A percentile compares a stretch with the other conserved stretches of the same genome.
Evolutionary conservation across 805 yeast species (phyloP).

Genomic region (Pichia rugopelliculosa): DNA sequence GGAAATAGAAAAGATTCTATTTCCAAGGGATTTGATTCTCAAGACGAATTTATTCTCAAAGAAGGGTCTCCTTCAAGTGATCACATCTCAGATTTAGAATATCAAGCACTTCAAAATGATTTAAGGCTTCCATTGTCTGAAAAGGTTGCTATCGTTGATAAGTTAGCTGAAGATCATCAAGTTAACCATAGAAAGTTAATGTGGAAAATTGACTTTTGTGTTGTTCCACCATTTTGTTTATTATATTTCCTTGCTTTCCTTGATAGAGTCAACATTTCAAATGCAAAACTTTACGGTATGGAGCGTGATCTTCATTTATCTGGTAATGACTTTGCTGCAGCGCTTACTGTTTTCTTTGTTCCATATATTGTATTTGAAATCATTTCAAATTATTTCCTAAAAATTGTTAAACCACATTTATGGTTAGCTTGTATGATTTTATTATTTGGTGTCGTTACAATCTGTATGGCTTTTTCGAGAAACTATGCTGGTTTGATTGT

Average conservation of each 20-base stretch:
- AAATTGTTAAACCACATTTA: slow-evolving; percentile 51
- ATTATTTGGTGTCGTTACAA: slow-evolving; percentile 55
- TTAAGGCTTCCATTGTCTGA: slow-evolving; percentile 18
- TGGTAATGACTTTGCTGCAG: slow-evolving; percentile 55
- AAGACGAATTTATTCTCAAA: slow-evolving; percentile 4
- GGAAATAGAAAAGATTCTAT: background rate
- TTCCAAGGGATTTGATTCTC: background rate
- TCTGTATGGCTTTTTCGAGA: slow-evolving; percentile 58
- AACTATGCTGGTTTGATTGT: slow-evolving; percentile 53
- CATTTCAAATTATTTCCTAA: slow-evolving; percentile 55
- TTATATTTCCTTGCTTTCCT: slow-evolving; percentile 70
- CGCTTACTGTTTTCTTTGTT: slow-evolving; percentile 63
- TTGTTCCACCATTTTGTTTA: slow-evolving; percentile 70
- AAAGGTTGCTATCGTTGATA: slow-evolving; percentile 23
- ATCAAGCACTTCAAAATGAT: background rate
- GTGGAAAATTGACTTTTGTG: slow-evolving; percentile 60
- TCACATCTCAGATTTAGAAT: background rate
- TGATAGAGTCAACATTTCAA: slow-evolving; percentile 77
- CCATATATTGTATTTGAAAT: slow-evolving; percentile 63
- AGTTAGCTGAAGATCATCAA: slow-evolving; percentile 37
- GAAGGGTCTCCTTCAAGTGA: slow-evolving; percentile 7
- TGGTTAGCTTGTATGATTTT: slow-evolving; percentile 57
- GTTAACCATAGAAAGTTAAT: slow-evolving; percentile 49
- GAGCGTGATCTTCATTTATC: slow-evolving; percentile 43
- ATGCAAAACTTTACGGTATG: slow-evolving; percentile 71